These are phyloP conservation scores for Tetrapisispora pingtungensis DNA, from an alignment of 805 yeast species.

Conservation along the genomic window DNA sequence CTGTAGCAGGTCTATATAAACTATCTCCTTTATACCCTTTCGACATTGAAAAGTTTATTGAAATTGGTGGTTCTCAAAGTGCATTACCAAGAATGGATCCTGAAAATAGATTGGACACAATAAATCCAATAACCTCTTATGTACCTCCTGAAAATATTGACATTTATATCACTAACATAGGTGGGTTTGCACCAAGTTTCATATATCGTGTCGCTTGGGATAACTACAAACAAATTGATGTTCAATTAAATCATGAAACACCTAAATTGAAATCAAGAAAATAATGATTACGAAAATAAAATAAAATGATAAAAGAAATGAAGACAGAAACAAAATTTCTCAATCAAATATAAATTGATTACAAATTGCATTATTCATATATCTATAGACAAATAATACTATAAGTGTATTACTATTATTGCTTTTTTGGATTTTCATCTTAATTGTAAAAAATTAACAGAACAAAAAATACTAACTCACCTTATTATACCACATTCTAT, in stretches of 20 bases:
- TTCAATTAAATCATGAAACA: conserved; percentile 37
- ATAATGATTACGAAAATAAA: not conserved
- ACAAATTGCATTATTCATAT: conserved; percentile 3
- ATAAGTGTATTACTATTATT: not conserved
- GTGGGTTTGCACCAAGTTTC: conserved; percentile 94
- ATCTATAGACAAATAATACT: conserved; percentile 2
- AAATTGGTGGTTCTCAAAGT: conserved; percentile 69
- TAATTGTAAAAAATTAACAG: not conserved
- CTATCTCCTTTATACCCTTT: conserved; percentile 88
- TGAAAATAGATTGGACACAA: conserved; percentile 36
- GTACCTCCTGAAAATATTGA: conserved; percentile 91
- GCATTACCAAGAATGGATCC: conserved; percentile 49
- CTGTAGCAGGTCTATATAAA: conserved; percentile 89
- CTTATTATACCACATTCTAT: not conserved
- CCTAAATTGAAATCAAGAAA: not conserved
- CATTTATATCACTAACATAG: conserved; percentile 88
- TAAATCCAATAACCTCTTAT: conserved; percentile 85
- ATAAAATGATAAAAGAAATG: not conserved
- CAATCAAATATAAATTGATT: not conserved
- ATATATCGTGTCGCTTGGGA: conserved; percentile 92
- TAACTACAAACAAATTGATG: conserved; percentile 83
- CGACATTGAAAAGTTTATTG: conserved; percentile 71
- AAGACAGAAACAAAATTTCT: not conserved
- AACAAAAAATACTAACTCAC: not conserved
- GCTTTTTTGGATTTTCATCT: not conserved